Evolutionary conservation across 2,329 filamentous ascomycete genomes (phyloP).

Genomic region (Fusarium virguliforme): DNA sequence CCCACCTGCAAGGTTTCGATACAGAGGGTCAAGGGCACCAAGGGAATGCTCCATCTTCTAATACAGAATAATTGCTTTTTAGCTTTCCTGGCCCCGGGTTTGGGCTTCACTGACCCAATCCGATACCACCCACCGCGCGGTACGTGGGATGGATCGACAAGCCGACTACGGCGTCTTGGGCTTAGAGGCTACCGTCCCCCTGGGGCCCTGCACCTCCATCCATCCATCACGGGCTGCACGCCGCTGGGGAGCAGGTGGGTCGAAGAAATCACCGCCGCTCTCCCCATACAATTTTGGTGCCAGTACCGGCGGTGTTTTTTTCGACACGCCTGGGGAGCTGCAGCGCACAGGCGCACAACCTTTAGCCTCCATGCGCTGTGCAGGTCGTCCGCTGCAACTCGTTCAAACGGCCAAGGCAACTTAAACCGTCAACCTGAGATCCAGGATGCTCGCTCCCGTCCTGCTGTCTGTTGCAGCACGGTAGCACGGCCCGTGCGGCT

Average conservation of each 20-base stretch:
- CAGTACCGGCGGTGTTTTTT: no score
- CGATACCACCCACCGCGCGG: slow-evolving; percentile 27
- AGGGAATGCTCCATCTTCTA: slow-evolving; percentile 15
- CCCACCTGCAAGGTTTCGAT: slow-evolving; percentile 7
- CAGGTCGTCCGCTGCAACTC: slow-evolving; percentile 3
- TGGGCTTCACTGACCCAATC: slow-evolving; percentile 27
- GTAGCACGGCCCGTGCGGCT: slow-evolving; percentile 14
- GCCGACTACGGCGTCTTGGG: slow-evolving; percentile 15
- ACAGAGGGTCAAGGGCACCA: slow-evolving; percentile 7
- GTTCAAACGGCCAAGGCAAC: slow-evolving; percentile 11
- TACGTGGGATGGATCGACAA: slow-evolving; percentile 22
- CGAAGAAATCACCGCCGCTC: no score
- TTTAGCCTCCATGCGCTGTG: slow-evolving; percentile 1
- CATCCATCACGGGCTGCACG: slow-evolving; percentile 1
- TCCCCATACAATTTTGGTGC: no score
- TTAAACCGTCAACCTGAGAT: slow-evolving; percentile 9
- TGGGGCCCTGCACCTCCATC: slow-evolving; percentile 16
- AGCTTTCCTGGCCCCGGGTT: slow-evolving; percentile 30
- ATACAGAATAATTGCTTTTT: slow-evolving; percentile 43
- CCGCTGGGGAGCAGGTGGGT: background rate
- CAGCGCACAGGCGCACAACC: slow-evolving; percentile 10
- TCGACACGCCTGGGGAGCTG: background rate
- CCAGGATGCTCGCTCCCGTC: background rate
- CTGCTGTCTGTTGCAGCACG: background rate
- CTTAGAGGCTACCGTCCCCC: slow-evolving; percentile 26